Base-by-base conservation (phyloP, 345 rosid species). In the Populus alba region DNA sequence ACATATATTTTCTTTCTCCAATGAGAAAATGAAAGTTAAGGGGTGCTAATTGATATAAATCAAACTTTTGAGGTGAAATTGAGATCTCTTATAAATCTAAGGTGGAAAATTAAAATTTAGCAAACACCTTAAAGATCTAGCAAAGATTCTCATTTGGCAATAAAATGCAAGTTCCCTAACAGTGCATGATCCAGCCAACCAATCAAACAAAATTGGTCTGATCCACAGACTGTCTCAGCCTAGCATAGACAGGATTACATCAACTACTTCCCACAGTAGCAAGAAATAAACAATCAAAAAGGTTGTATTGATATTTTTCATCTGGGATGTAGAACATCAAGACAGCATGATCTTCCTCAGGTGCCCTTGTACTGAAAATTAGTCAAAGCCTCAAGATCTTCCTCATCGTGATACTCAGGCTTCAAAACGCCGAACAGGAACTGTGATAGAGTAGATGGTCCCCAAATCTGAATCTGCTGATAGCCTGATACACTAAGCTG, bases 271-370 rank as follows among this genome's bases (percentile, higher is more conserved):
- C 11, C 27, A 59, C 15, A 59, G 11, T n/a, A 59, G 63, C 63
- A 23, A 10, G 63, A 23, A 59, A 25, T 8, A 3, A 59, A n/a
- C 63, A 59, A 9, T n/a, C 63, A 59, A 23, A 9, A 3, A n/a
- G 29, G 25, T 59, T 59, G n/a, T 59, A 59, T 27, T 59, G 62
- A n/a, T n/a, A 57, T 51, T 79, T 85, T 69, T 90, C 86, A 75
- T 95, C 98, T 2, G 97, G 98, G 61, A 93, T 81, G 39, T 85
- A 91, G 91, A 96, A 93, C 97, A 83, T 96, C 99, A 4, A 91
- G 97, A 25, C 92, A 87, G 67, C 97, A 97, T 66, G 92, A 88
- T 22, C 22, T 55, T 53, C 89, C 97, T 51, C 89, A 91, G 0
- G 83, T 88, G 78, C 91, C 98, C 81, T 87, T 91, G 83, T 90